Base-by-base conservation (phyloP, 1,284 basidiomycete genomes). In the Agaricales sp. region DNA sequence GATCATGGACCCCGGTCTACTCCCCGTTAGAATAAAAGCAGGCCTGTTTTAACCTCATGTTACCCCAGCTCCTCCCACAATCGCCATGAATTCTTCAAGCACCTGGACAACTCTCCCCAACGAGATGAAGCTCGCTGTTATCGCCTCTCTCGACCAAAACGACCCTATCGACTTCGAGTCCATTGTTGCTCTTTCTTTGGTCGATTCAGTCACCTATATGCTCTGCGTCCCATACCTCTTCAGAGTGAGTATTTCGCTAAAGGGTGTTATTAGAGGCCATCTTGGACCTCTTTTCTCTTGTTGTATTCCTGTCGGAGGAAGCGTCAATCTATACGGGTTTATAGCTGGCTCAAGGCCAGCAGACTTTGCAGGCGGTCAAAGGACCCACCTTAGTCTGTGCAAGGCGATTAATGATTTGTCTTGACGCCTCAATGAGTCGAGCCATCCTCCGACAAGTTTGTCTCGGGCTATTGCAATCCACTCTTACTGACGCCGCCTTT, bases 61-160 rank as follows among this genome's bases (percentile, higher is more conserved):
- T 67, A 63, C 54, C 67, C 65, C 3, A 63, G n/a, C 30, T 35
- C 8, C 30, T 8, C 6, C 23, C 3, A 2, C 51, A 62, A 25
- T 62, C 47, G 52, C 64, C 71, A 55, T 66, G 62, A 57, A 8
- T 35, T 35, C 30, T 8, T 11, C 30, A 35, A 35, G 11, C 11
- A 35, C 8, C n/a, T 86, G 83, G 83, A 56, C 67, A 51, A 41
- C 61, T 30, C 78, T 87, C 55, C 83, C 83, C 37, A 64, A 67
- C 0, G 84, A 87, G 56, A 77, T 87, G 62, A 78, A 78, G 63
- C 68, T 80, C 56, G 65, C 73, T 23, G 59, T 87, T 59, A 64
- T 80, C 44, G 71, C 70, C 38, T 61, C 65, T 49, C 73, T 86
- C 59, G 70, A 71, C 45, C 53, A 59, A 20, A 4, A 48, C 35